phyloP scores from a whole-genome alignment of 768 basidiomycete species.

The Lactifluus hygrophoroides region DNA sequence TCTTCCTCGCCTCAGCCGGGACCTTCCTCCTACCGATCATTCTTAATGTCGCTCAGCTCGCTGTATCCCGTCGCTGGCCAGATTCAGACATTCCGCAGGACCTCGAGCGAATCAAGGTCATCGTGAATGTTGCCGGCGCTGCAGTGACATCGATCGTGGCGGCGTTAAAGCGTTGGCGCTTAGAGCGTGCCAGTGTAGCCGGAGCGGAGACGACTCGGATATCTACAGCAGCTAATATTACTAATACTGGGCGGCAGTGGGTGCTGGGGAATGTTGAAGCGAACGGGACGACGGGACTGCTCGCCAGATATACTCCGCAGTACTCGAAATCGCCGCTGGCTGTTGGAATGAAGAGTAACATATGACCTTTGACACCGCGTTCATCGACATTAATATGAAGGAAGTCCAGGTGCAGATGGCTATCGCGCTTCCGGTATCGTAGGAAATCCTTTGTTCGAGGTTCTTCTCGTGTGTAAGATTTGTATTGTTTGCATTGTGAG shows the following conservation, averaged over 20 bases:
- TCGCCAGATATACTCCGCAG: background rate
- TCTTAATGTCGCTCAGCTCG: conserved; percentile 13
- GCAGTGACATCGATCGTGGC: conserved; percentile 6
- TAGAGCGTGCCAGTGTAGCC: background rate
- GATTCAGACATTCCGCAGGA: conserved; percentile 12
- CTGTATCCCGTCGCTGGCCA: conserved; percentile 6
- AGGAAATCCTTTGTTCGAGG: background rate
- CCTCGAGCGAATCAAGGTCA: conserved; percentile 12
- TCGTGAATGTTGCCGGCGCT: conserved; percentile 13
- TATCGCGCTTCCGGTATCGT: background rate
- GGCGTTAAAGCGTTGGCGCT: conserved; percentile 7
- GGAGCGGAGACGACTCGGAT: background rate
- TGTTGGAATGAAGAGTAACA: too few relatives aligned
- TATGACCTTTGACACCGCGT: conserved; percentile 1
- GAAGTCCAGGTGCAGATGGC: conserved; percentile 6
- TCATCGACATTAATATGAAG: conserved; percentile 4
- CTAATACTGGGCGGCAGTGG: too few relatives aligned
- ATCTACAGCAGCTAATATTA: too few relatives aligned
- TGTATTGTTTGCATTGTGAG: background rate
- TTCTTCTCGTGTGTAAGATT: background rate
- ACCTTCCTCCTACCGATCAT: conserved; percentile 14
- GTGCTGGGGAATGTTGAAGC: background rate
- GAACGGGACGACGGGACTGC: conserved; percentile 9
- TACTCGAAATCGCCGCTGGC: too few relatives aligned
- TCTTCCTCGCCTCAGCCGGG: conserved; percentile 6